Base-by-base conservation (phyloP, 2,329 filamentous ascomycete species). In the Magnaporthiopsis incrustans region DNA sequence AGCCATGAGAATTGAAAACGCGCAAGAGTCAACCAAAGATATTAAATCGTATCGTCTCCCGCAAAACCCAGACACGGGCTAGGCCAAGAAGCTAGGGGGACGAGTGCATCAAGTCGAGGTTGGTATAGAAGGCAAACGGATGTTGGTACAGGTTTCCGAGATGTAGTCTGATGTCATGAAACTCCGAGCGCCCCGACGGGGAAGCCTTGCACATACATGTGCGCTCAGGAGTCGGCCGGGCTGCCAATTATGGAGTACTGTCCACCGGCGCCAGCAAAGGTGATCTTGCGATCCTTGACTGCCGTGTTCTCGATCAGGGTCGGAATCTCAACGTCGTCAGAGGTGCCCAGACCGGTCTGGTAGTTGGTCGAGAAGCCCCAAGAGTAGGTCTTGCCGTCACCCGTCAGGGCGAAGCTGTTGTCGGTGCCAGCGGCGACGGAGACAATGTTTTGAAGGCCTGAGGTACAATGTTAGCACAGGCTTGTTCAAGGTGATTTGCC, bases 301-400 rank as follows among this genome's bases (percentile, higher is more conserved):
- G 92, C 92, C 15, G 88, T 90, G 78, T 97, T 97, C 71, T 96
- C 90, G 64, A 97, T 90, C 61, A 88, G 71, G 0, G 89, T 95
- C 0, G 93, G 91, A 30, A 85, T 81, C 69, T 89, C 83, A 35
- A 97, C 83, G 69, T 97, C 92, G 61, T 95, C 90, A n/a, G 85
- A 85, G 1, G 82, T 87, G 57, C 90, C 90, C 70, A 88, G 87
- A 14, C 91, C 91, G 4, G 89, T 92, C 77, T 94, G 90, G 75
- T 91, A 93, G 71, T 89, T 92, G 60, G 85, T 85, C 15, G 85
- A 89, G 78, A 94, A 94, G 4, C 91, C 91, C 90, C 90, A 95
- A 2, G 85, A 85, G 76, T 87, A 92, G 2, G 87, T 89, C 69
- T 85, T 85, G 66, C 91, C 91, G 30, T 87, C 82, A 59, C 79